Base-by-base conservation (phyloP, 331 rosid genomes). In the Spiraea crenata region DNA sequence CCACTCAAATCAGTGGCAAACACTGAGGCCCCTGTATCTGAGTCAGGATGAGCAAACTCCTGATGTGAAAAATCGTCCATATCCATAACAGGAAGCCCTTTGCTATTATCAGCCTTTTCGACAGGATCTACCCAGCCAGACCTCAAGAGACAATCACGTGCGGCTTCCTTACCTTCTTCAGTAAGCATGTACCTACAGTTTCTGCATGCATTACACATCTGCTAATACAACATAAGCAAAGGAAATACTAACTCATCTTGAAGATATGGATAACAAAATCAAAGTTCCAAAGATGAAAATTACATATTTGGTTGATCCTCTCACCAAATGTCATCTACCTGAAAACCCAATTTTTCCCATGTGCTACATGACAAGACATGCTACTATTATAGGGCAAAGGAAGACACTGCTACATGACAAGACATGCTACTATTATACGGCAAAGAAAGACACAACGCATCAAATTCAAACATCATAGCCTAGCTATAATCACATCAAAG, bases 121-220 rank as follows among this genome's bases (percentile, higher is more conserved):
- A 59, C 68, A 39, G 86, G 71, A 77, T 81, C 82, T 9, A 67
- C 67, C 78, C 91, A 71, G 77, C 99, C 96, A 81, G 99, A 93
- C 74, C 99, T 87, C 84, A 44, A 16, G 15, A 89, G 90, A 82
- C 97, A 91, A 59, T 93, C 97, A 40, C 70, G n/a, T 55, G 96
- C 99, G 49, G 87, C 89, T 77, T 86, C 95, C 77, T 91, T 77
- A 64, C 99, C 99, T 84, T 93, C 99, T 80, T 79, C 79, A 20
- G 96, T 93, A 63, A 91, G 83, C 99, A 93, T 93, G 89, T n/a
- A n/a, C n/a, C n/a, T n/a, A n/a, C n/a, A n/a, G n/a, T n/a, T n/a
- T n/a, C n/a, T n/a, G n/a, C n/a, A n/a, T n/a, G n/a, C 60, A 42
- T 65, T 71, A 76, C 37, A 65, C 38, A 62, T n/a, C 73, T 64